These are phyloP conservation scores for Penicillium lividum DNA, from an alignment of 495 filamentous ascomycete species.

Conservation along the genomic window DNA sequence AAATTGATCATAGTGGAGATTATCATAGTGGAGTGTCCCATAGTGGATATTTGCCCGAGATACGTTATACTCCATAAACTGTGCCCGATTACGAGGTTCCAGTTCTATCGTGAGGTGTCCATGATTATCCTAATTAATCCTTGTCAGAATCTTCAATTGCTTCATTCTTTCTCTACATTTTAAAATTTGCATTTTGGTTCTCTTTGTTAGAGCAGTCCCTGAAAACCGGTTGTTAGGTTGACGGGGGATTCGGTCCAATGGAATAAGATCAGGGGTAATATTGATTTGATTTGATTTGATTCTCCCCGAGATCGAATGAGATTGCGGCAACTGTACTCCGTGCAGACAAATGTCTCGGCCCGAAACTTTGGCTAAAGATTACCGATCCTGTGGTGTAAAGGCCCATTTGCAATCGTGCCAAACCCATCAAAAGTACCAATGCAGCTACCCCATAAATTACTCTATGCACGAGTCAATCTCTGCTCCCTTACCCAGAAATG, in stretches of 20 bases:
- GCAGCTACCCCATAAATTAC: background rate
- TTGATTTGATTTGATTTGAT: background rate
- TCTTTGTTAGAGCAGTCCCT: background rate
- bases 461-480: slow-evolving; percentile 9
- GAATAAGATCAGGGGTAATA: background rate
- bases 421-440: background rate
- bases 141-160: background rate
- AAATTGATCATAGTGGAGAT: background rate
- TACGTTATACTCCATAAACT: too few relatives aligned
- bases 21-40: background rate
- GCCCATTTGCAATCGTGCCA: background rate
- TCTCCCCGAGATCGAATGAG: background rate
- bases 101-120: background rate
- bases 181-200: background rate
- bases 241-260: too few relatives aligned
- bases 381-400: background rate
- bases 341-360: background rate
- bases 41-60: background rate
- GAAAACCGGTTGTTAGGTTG: background rate
- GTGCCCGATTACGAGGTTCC: background rate
- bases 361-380: background rate
- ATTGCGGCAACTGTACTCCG: background rate
- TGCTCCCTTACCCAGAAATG: slow-evolving; percentile 27
- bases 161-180: background rate
- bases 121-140: background rate